A percentile compares a stretch with the other conserved stretches of the same genome.
These are phyloP conservation scores for Ceratorhiza oryzae-sativae DNA, from an alignment of 1,284 basidiomycete species.

Conservation along the genomic window DNA sequence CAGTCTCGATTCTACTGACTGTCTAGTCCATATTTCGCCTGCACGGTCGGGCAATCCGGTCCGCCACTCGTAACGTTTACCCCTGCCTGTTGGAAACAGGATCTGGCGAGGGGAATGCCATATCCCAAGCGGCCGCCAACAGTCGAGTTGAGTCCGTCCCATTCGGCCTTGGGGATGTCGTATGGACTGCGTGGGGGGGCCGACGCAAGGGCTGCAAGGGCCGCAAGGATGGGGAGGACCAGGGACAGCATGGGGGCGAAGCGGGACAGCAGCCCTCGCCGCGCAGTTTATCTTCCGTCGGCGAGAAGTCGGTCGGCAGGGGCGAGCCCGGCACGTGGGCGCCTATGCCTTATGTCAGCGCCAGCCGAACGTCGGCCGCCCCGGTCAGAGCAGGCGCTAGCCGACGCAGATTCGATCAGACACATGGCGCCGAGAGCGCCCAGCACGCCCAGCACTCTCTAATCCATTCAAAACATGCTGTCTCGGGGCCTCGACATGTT, in stretches of 20 bases:
- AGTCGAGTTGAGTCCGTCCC: constrained; percentile 26
- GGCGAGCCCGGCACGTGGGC: background rate
- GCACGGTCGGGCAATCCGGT: constrained; percentile 24
- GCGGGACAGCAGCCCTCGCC: background rate
- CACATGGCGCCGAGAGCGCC: too few species aligned
- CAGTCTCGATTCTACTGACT: background rate
- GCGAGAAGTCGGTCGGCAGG: constrained; percentile 8
- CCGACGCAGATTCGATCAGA: too few species aligned
- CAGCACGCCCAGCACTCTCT: too few species aligned
- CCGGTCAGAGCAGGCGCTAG: too few species aligned
- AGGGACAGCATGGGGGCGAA: constrained; percentile 28
- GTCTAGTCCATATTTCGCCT: constrained; percentile 15
- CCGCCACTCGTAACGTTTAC: background rate
- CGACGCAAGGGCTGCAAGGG: too few species aligned
- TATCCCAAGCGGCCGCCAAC: constrained; percentile 16
- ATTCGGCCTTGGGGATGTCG: constrained; percentile 17
- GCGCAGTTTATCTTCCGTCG: constrained; percentile 1
- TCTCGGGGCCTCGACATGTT: too few species aligned
- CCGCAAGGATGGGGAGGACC: constrained; percentile 2
- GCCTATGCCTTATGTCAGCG: constrained; percentile 8
- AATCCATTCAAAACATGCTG: too few species aligned
- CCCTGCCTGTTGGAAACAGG: constrained; percentile 20
- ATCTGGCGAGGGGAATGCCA: constrained; percentile 7
- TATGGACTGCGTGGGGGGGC: background rate
- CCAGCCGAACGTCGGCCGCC: too few species aligned